Evolutionary conservation across 1,284 basidiomycete genomes (phyloP), one percentile per base, ranked within the genome.

Genomic region (Ustilago crameri): DNA sequence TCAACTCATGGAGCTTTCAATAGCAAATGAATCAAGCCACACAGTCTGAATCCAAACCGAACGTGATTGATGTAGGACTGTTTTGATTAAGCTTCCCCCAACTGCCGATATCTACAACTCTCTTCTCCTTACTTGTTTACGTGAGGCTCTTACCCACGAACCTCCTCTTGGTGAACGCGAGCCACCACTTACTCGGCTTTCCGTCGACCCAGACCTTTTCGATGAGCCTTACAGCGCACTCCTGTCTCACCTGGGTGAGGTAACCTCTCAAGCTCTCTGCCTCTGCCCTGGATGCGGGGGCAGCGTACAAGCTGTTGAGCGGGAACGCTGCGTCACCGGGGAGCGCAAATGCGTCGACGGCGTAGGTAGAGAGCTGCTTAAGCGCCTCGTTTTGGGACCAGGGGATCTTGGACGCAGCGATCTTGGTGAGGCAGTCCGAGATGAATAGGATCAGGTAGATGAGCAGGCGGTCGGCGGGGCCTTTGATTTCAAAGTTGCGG

Each of bases 141-240:
- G 65, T 75, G 30, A 82, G 58, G 38, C 74, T 79, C 74, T 80
- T 82, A 56, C 80, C 80, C 80, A 82, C 81, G 54, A 83, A 83
- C 54, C 74, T 71, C 41, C 81, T 65, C 79, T 83, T 83, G 4
- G 80, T 95, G 89, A 98, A 99, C 35, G 93, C 91, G 91, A 98
- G 93, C 96, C 96, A 99, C 95, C 95, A 99, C 85, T 98, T 98
- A 87, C 91, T 96, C 1, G 96, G 94, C 82, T 91, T 93, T 89
- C 47, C 91, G 88, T 86, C 95, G 87, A 78, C 68, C 84, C 98
- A 99, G 40, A 99, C 86, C 58, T 90, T 88, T 78, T 96, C 93
- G 32, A 94, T 88, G 53, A 99, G 85, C 41, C 96, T 89, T 14
- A 89, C 86, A 17, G 93, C 91, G 23, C 95, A 87, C 84, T 99